A percentile compares a stretch with the other conserved stretches of the same genome.
These are phyloP conservation scores for Cucurbita maxima DNA, from an alignment of 306 rosid species.

Conservation along the genomic window DNA sequence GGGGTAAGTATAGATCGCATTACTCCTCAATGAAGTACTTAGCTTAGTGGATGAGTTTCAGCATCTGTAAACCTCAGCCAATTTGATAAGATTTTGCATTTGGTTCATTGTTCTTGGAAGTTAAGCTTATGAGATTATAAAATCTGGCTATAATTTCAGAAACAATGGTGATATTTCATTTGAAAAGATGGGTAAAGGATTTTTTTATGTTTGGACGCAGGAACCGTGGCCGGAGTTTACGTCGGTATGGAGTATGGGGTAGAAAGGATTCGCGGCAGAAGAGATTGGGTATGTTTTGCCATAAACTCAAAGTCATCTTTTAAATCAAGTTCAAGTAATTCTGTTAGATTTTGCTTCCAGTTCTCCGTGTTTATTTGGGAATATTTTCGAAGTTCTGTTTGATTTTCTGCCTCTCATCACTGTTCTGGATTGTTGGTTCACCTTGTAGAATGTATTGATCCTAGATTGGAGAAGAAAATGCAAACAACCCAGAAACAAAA, in stretches of 20 bases:
- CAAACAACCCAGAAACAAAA: neutral
- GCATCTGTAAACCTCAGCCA: neutral
- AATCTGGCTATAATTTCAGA: neutral
- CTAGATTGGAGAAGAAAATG: neutral
- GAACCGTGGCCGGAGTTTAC: slow-evolving; percentile 61
- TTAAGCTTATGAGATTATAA: neutral
- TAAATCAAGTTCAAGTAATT: neutral
- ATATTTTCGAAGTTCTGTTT: neutral
- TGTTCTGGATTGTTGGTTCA: neutral
- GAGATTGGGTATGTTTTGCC: slow-evolving; percentile 68
- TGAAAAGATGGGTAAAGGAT: neutral
- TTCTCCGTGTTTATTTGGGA: neutral
- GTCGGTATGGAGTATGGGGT: slow-evolving; percentile 75
- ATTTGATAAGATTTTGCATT: neutral
- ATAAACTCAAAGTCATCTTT: neutral
- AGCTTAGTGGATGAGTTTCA: neutral
- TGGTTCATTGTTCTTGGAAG: neutral
- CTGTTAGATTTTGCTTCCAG: neutral
- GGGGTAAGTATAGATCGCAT: slow-evolving; percentile 47
- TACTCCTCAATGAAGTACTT: neutral
- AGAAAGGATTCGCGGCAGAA: slow-evolving; percentile 59
- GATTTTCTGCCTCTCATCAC: neutral
- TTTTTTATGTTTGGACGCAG: slow-evolving; percentile 20
- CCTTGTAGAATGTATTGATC: neutral
- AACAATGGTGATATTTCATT: neutral